phyloP scores from a whole-genome alignment of 2,329 filamentous ascomycete genomes.

The Alternaria consortialis region DNA sequence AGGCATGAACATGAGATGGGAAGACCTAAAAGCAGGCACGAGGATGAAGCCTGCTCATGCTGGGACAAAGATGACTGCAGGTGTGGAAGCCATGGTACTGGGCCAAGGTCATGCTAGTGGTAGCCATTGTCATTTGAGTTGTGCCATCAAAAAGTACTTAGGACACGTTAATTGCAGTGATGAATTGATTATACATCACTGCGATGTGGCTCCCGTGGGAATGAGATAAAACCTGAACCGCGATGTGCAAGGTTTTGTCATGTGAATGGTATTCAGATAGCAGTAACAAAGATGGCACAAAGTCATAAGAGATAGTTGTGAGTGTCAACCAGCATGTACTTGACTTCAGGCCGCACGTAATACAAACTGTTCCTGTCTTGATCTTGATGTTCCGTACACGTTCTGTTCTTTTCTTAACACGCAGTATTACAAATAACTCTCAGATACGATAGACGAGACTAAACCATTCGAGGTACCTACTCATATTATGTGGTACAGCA shows the following conservation, averaged over 20 bases:
- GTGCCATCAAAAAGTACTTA: background rate
- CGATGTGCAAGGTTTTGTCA: too few relatives aligned
- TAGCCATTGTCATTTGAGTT: slow-evolving; percentile 24
- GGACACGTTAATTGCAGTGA: too few relatives aligned
- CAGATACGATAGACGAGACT: background rate
- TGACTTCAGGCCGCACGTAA: too few relatives aligned
- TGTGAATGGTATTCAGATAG: too few relatives aligned
- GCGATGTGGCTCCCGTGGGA: too few relatives aligned
- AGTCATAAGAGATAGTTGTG: too few relatives aligned
- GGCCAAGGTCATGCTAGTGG: slow-evolving; percentile 18
- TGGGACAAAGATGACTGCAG: slow-evolving; percentile 22
- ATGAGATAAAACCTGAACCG: too few relatives aligned
- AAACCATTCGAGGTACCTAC: background rate
- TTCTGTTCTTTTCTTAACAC: background rate
- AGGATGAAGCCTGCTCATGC: slow-evolving; percentile 29
- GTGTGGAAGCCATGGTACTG: slow-evolving; percentile 23
- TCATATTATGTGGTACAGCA: background rate
- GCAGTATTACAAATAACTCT: background rate
- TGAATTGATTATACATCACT: too few relatives aligned
- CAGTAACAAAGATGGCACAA: too few relatives aligned
- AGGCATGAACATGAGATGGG: slow-evolving; percentile 18
- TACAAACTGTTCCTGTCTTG: too few relatives aligned
- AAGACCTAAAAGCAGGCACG: slow-evolving; percentile 13
- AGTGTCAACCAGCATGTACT: too few relatives aligned
- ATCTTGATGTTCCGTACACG: background rate